Evolutionary conservation across 2,329 filamentous ascomycete genomes (phyloP).

Genomic region (Cercospora zeina): DNA sequence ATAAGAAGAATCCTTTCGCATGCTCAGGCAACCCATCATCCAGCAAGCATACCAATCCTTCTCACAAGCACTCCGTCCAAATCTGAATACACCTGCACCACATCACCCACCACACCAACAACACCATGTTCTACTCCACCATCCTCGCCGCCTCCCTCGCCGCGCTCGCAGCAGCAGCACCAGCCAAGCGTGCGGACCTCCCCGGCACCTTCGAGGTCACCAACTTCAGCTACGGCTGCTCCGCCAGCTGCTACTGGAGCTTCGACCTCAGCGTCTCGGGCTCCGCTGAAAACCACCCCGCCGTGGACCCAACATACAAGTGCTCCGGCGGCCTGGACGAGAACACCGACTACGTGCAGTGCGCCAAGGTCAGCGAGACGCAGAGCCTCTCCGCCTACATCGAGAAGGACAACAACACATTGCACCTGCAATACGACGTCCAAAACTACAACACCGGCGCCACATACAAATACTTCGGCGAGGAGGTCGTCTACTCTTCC

Average conservation of each 20-base stretch:
- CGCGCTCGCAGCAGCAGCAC: conserved; percentile 26
- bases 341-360: conserved; percentile 31
- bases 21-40: neutral
- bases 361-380: conserved; percentile 24
- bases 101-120: conserved; percentile 3
- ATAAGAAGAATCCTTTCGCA: neutral
- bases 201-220: conserved; percentile 28
- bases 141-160: conserved; percentile 28
- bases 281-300: conserved; percentile 24
- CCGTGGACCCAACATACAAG: conserved; percentile 17
- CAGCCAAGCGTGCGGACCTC: conserved; percentile 8
- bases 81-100: neutral
- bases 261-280: conserved; percentile 30
- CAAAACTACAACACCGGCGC: conserved; percentile 3
- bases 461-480: conserved; percentile 26
- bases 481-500: conserved; percentile 30
- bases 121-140: conserved; percentile 27
- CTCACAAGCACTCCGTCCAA: neutral
- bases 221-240: conserved; percentile 35
- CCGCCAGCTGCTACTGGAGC: conserved; percentile 28
- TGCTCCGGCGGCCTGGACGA: conserved; percentile 27
- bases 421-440: conserved; percentile 30
- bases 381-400: conserved; percentile 29
- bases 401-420: conserved; percentile 24
- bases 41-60: neutral